phyloP scores from a whole-genome alignment of 1,139 yeast species.

The Pichia sp. region DNA sequence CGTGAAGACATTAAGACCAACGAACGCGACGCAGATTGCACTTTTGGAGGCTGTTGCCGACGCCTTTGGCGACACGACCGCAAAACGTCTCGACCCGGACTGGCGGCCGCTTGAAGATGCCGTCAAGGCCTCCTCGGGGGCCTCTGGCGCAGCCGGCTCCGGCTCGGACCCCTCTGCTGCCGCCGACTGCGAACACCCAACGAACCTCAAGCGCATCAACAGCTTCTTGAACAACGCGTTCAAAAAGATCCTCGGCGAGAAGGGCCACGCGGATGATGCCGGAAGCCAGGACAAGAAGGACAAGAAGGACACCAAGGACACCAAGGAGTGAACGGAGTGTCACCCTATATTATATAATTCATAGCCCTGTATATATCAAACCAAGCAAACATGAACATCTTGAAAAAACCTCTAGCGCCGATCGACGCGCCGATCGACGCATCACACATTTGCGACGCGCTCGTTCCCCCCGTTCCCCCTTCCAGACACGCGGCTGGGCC shows the following conservation, averaged over 20 bases:
- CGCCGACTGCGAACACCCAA: conserved; percentile 45
- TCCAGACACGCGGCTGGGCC: too few species aligned
- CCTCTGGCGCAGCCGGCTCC: background rate
- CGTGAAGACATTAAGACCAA: conserved; percentile 70
- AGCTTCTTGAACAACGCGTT: conserved; percentile 61
- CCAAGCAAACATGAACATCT: too few species aligned
- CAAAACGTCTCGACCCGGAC: conserved; percentile 64
- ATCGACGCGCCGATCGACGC: too few species aligned
- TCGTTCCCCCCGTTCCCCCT: too few species aligned
- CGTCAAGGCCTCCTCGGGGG: conserved; percentile 4
- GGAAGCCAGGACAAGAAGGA: conserved; percentile 9
- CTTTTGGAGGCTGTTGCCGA: conserved; percentile 93
- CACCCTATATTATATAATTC: background rate
- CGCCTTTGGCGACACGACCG: conserved; percentile 73
- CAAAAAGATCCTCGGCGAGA: conserved; percentile 39
- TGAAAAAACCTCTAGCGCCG: too few species aligned
- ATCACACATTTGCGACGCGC: too few species aligned
- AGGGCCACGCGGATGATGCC: conserved; percentile 17
- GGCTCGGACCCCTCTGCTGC: conserved; percentile 16
- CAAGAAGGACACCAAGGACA: too few species aligned
- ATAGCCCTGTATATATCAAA: too few species aligned
- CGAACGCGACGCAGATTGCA: conserved; percentile 86
- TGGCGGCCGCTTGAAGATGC: conserved; percentile 44
- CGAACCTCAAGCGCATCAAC: conserved; percentile 58
- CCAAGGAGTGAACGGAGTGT: background rate